Percentiles rank a stretch among this genome's conserved stretches.
Conservation (phyloP, 345 rosid species). For the Eutrema heterophyllum region DNA sequence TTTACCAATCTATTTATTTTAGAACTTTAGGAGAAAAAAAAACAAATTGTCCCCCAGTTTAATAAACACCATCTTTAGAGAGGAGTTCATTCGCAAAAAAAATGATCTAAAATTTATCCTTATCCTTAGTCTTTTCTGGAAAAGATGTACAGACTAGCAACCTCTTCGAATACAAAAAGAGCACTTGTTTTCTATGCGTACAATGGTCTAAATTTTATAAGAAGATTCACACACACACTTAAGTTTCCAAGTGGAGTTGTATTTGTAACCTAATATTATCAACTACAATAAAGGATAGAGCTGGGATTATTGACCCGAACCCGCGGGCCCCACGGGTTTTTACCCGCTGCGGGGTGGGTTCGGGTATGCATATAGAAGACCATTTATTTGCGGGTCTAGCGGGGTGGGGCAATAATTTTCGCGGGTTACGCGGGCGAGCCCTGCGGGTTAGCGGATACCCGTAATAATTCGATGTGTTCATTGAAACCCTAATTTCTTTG, state of each 20-base stretch:
- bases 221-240: neutral
- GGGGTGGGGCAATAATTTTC: no score
- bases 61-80: neutral
- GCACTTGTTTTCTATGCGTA: neutral
- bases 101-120: neutral
- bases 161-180: neutral
- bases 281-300: conserved; percentile 4
- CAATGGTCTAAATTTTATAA: neutral
- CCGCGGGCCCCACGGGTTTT: no score
- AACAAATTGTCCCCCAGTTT: neutral
- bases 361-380: no score
- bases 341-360: no score
- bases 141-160: neutral
- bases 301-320: no score
- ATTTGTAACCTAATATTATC: conserved; percentile 8
- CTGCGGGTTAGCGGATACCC: no score
- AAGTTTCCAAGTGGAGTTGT: conserved; percentile 7
- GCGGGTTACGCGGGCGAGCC: no score
- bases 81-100: neutral
- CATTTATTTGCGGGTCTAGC: no score
- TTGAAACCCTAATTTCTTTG: no score
- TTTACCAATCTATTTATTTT: neutral
- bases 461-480: no score
- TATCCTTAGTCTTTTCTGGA: neutral
- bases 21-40: neutral